Evolutionary conservation across 352 stramenopile species (phyloP).

Genomic region (Phytophthora macrochlamydospora): DNA sequence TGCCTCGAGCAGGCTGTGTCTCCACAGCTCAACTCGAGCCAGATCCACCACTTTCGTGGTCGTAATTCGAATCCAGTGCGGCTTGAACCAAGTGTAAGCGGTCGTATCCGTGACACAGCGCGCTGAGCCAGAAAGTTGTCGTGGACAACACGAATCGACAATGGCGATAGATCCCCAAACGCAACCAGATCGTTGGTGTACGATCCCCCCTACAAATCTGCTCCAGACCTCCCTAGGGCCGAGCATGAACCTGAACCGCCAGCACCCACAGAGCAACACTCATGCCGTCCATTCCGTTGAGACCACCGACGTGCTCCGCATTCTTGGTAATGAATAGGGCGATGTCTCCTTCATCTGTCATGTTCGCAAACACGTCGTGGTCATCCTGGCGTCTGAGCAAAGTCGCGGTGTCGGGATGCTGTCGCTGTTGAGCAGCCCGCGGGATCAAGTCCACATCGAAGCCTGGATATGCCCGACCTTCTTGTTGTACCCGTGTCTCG

Average conservation of each 20-base stretch:
- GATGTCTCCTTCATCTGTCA: slow-evolving; percentile 25
- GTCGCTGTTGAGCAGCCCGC: slow-evolving; percentile 5
- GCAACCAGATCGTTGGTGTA: slow-evolving; percentile 44
- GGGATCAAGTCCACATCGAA: slow-evolving; percentile 9
- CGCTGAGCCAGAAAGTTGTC: slow-evolving; percentile 18
- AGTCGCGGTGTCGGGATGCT: neutral
- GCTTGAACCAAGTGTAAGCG: slow-evolving; percentile 27
- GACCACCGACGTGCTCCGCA: slow-evolving; percentile 17
- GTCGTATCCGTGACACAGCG: slow-evolving; percentile 41
- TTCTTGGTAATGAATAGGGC: slow-evolving; percentile 48
- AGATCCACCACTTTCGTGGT: neutral
- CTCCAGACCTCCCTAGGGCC: slow-evolving; percentile 32
- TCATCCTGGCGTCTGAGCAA: neutral
- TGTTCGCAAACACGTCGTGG: too few species aligned
- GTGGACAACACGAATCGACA: slow-evolving; percentile 45
- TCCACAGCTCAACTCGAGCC: slow-evolving; percentile 16
- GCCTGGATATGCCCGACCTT: slow-evolving; percentile 1
- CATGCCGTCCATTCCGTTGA: slow-evolving; percentile 60
- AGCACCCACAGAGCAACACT: slow-evolving; percentile 63
- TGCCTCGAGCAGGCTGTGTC: slow-evolving; percentile 18
- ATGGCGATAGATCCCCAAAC: slow-evolving; percentile 43
- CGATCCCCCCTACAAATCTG: slow-evolving; percentile 26
- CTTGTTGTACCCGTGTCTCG: neutral
- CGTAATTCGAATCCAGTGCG: neutral
- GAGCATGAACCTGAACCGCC: slow-evolving; percentile 45